Evolutionary conservation across 805 yeast genomes (phyloP).

Genomic region (Lipomyces spencermartinsiae): DNA sequence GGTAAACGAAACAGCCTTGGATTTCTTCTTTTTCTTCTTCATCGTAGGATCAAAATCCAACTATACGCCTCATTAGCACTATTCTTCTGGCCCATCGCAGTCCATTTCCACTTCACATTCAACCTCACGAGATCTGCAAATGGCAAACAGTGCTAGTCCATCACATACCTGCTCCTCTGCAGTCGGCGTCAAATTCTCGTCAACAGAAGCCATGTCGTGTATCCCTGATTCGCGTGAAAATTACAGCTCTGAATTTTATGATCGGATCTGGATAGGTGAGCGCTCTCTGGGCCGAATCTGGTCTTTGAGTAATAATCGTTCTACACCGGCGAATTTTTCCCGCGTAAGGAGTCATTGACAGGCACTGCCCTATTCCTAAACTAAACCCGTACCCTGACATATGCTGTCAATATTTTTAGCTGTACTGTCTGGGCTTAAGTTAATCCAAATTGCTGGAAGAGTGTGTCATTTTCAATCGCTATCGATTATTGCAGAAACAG

Average conservation of each 20-base stretch:
- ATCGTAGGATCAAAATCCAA: slow-evolving; percentile 37
- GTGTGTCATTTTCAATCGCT: no score
- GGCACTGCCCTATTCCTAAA: background rate
- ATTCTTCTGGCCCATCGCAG: background rate
- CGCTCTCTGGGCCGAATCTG: background rate
- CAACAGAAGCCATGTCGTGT: slow-evolving; percentile 30
- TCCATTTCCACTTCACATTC: background rate
- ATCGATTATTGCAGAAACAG: no score
- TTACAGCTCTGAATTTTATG: background rate
- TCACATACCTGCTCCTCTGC: slow-evolving; percentile 31
- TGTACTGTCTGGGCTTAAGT: no score
- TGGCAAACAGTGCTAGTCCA: background rate
- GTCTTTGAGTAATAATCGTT: background rate
- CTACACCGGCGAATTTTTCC: background rate
- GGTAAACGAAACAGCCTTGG: slow-evolving; percentile 38
- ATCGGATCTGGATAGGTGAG: background rate
- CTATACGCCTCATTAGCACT: slow-evolving; percentile 17
- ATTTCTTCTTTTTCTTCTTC: slow-evolving; percentile 49
- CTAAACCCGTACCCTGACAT: background rate
- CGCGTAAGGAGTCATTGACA: background rate
- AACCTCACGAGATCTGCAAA: background rate
- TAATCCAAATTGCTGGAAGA: no score
- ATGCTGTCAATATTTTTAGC: no score
- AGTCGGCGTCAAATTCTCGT: slow-evolving; percentile 30
- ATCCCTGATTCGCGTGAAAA: background rate